These are phyloP conservation scores for Wallacemonas rigidus DNA, from an alignment of 208 protist species.

Conservation along the genomic window DNA sequence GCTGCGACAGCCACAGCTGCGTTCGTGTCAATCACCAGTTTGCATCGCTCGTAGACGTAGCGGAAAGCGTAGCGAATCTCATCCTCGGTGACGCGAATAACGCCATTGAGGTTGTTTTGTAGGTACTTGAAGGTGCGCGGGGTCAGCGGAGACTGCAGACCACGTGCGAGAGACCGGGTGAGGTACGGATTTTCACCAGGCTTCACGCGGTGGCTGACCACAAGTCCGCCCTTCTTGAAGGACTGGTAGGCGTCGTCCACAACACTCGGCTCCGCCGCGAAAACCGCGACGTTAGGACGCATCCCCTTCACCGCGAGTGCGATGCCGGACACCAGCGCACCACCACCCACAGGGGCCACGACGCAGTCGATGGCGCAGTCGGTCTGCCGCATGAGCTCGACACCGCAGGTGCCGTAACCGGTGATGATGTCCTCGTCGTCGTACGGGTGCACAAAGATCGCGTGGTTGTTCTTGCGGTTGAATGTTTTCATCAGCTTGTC, in stretches of 20 bases:
- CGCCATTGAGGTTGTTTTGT: constrained; percentile 55
- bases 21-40: constrained; percentile 76
- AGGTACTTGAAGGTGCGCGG: constrained; percentile 34
- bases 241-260: constrained; percentile 27
- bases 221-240: constrained; percentile 49
- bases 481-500: constrained; percentile 42
- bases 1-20: constrained; percentile 76
- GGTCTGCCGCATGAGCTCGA: constrained; percentile 90
- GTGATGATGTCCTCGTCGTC: constrained; percentile 91
- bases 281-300: constrained; percentile 86
- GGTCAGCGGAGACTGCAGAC: constrained; percentile 25
- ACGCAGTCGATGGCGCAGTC: constrained; percentile 81
- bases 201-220: constrained; percentile 20
- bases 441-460: constrained; percentile 90
- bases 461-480: constrained; percentile 62
- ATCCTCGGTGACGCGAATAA: constrained; percentile 55
- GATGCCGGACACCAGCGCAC: constrained; percentile 84
- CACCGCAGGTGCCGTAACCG: constrained; percentile 86
- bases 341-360: constrained; percentile 89
- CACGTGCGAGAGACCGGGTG: constrained; percentile 11
- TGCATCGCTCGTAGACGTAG: constrained; percentile 79
- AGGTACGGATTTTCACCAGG: constrained; percentile 11
- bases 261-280: constrained; percentile 74
- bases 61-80: constrained; percentile 69
- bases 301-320: constrained; percentile 90